Evolutionary conservation across 192 early-diverging fungal genomes (phyloP), one percentile per base, ranked within the genome.

Genomic region (Rhizophagus clarus): DNA sequence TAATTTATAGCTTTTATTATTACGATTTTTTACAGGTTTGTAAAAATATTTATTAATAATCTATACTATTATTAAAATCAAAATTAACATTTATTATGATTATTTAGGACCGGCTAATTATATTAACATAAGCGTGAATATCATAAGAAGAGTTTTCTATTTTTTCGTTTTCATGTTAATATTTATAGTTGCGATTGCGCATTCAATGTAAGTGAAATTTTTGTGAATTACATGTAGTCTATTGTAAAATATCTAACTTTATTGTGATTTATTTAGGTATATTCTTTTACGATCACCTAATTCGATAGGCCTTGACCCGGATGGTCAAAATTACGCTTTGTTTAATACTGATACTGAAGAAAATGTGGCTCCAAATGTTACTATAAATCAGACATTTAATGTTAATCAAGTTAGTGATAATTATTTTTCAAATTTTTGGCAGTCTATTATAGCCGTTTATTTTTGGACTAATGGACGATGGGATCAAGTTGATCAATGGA

Each of bases 381-480:
- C 14, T 0, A 51, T 76, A 20, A 15, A 24, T 5, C 61, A 76
- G 45, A n/a, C 32, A 24, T 61, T 42, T 4, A 22, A 62, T 45
- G 5, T n/a, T 6, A 1, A 2, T 62, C 2, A 45, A 40, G 24
- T 32, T 40, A 45, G 20, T 61, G 74, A 76, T 42, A 76, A 76
- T 63, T 76, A 61, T 63, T 76, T 62, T 40, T 76, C 34, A 5
- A 45, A 20, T 45, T 76, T 40, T 24, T 10, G 2, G 4, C 22
- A 76, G 42, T 76, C 74, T 10, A 37, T 63, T 40, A 9, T 45
- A 63, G 61, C 61, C 26, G 74, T 76, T 28, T 76, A 63, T 29
- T 76, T 76, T 63, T 76, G 74, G 74, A 63, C 62, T 28, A 62
- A 61, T 40, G 74, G 74, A 40, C 14, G 74, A 76, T 76, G 74